Conservation (phyloP, 805 yeast genomes). For the Candida xiaguanensis region DNA sequence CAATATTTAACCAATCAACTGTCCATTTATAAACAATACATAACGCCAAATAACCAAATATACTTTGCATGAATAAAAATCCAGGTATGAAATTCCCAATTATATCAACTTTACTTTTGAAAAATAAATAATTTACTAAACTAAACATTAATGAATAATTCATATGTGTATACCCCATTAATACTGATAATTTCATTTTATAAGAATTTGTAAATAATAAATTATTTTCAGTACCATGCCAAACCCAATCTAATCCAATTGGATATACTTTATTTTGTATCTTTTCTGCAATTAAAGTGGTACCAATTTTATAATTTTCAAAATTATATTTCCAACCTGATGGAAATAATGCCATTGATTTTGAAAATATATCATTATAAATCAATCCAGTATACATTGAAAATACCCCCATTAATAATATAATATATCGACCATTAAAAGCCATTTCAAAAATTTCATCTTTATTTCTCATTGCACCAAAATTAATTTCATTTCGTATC, state of each 20-base stretch:
- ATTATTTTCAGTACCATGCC: constrained; percentile 81
- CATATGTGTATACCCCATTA: constrained; percentile 77
- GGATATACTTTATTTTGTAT: constrained; percentile 47
- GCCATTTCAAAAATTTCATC: constrained; percentile 82
- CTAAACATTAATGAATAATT: constrained; percentile 65
- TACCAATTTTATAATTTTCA: constrained; percentile 58
- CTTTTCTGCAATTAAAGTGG: constrained; percentile 42
- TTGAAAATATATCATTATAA: constrained; percentile 70
- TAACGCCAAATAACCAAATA: constrained; percentile 68
- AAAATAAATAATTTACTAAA: constrained; percentile 57
- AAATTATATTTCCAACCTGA: constrained; percentile 72
- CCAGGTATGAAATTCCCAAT: constrained; percentile 75
- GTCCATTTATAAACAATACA: constrained; percentile 72
- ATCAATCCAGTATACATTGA: constrained; percentile 73
- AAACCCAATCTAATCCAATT: constrained; percentile 65
- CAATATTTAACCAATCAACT: constrained; percentile 63
- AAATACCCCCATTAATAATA: constrained; percentile 66
- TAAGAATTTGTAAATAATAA: constrained; percentile 67
- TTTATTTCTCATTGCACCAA: constrained; percentile 51
- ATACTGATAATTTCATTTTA: constrained; percentile 72
- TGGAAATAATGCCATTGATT: constrained; percentile 60
- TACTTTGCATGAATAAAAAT: constrained; percentile 68
- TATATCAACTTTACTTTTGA: constrained; percentile 59
- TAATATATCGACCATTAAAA: constrained; percentile 63
- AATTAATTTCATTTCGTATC: constrained; percentile 51